Conservation (phyloP, 495 filamentous ascomycete genomes). For the Penicillium robsamsonii region DNA sequence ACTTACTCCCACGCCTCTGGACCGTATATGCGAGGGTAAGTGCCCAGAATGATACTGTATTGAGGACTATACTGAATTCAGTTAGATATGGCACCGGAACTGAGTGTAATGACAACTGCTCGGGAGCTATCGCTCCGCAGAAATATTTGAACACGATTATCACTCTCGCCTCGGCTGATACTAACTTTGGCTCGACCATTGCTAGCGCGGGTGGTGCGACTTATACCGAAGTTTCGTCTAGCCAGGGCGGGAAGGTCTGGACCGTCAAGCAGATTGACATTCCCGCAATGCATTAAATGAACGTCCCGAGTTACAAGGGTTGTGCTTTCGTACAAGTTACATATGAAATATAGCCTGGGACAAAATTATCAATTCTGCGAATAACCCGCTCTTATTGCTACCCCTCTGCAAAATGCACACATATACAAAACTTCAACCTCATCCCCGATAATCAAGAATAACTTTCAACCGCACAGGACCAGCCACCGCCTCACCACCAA, state of each 20-base stretch:
- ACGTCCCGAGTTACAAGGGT: too few species aligned
- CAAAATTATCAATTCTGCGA: neutral
- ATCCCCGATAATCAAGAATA: conserved; percentile 33
- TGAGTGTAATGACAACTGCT: conserved; percentile 36
- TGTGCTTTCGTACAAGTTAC: neutral
- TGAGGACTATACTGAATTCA: neutral
- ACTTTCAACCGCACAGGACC: conserved; percentile 34
- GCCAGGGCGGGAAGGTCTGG: conserved; percentile 36
- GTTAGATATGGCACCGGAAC: conserved; percentile 39
- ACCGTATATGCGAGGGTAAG: conserved; percentile 39
- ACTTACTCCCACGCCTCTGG: conserved; percentile 31
- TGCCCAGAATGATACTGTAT: neutral
- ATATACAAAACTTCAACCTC: conserved; percentile 5
- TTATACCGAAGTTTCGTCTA: conserved; percentile 30
- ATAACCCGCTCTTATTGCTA: neutral
- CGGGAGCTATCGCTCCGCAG: conserved; percentile 34
- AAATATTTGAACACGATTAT: conserved; percentile 37
- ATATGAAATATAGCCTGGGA: neutral
- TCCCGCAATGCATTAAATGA: conserved; percentile 27
- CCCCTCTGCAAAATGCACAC: neutral
- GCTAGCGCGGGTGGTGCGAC: conserved; percentile 27
- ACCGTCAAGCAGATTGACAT: conserved; percentile 33
- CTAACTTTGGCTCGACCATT: conserved; percentile 36
- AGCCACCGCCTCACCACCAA: conserved; percentile 31
- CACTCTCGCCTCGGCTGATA: conserved; percentile 33